Evolutionary conservation across 257 asterid species (phyloP).

Genomic region (Thymus mandschuricus): DNA sequence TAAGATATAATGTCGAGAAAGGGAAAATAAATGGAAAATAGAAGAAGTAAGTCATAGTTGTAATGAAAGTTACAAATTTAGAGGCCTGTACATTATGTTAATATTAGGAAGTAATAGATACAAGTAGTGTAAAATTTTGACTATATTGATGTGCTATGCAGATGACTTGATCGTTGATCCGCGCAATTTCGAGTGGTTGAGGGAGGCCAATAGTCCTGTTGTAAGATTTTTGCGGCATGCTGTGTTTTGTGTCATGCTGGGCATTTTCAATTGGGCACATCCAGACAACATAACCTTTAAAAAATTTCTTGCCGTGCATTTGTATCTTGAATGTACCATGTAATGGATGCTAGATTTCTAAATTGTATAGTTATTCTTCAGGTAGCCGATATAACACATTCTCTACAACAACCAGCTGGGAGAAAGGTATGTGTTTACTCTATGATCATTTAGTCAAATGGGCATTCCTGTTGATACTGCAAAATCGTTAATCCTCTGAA

Average conservation of each 20-base stretch:
- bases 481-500: conserved; percentile 15
- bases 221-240: conserved; percentile 47
- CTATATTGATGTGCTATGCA: conserved; percentile 39
- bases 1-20: background rate
- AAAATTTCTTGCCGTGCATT: conserved; percentile 1
- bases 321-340: conserved; percentile 17
- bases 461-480: background rate
- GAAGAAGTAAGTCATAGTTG: background rate
- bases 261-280: conserved; percentile 13
- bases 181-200: conserved; percentile 96
- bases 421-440: conserved; percentile 59
- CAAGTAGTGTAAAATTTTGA: background rate
- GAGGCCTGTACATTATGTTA: background rate
- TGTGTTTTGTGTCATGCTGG: conserved; percentile 10
- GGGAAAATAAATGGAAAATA: too few species aligned
- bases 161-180: conserved; percentile 99
- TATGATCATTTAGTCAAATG: background rate
- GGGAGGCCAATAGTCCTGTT: conserved; percentile 93
- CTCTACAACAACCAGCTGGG: conserved; percentile 99
- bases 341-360: conserved; percentile 27
- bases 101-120: background rate
- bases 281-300: background rate
- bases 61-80: background rate
- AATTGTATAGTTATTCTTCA: conserved; percentile 34
- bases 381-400: conserved; percentile 98